Conservation (phyloP, 2,329 filamentous ascomycete species). For the Davidsoniella neocaledoniae region DNA sequence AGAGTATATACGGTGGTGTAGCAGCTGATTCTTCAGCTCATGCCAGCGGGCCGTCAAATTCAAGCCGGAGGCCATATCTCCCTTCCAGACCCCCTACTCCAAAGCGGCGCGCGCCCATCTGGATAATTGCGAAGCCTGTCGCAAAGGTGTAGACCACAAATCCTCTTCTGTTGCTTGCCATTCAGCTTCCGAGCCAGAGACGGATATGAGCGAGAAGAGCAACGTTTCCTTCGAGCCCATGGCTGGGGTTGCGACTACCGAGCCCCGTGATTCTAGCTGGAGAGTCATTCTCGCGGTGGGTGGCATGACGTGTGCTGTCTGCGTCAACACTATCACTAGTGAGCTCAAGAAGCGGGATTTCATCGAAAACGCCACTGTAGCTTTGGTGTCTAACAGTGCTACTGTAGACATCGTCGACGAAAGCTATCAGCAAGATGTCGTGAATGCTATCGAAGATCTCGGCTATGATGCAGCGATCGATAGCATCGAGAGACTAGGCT, state of each 20-base stretch:
- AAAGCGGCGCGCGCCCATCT: conserved; percentile 18
- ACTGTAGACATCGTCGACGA: conserved; percentile 35
- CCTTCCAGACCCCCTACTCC: conserved; percentile 10
- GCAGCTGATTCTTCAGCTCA: not conserved
- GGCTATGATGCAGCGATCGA: conserved; percentile 50
- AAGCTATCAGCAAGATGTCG: conserved; percentile 20
- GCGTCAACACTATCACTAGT: conserved; percentile 44
- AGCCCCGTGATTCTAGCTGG: conserved; percentile 20
- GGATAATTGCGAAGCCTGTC: conserved; percentile 24
- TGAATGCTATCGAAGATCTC: conserved; percentile 38
- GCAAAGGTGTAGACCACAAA: conserved; percentile 11
- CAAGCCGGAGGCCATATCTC: conserved; percentile 4
- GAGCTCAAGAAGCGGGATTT: conserved; percentile 33
- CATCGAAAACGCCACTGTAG: conserved; percentile 41
- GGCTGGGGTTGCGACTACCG: conserved; percentile 3
- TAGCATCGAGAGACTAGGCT: conserved; percentile 26
- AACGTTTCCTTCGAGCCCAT: conserved; percentile 3
- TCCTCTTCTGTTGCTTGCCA: too few relatives aligned
- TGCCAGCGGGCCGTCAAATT: not conserved
- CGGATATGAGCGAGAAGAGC: not conserved
- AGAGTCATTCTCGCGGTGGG: conserved; percentile 41
- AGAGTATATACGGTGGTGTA: not conserved
- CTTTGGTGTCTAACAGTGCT: conserved; percentile 51
- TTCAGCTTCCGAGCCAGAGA: not conserved
- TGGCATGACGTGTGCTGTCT: conserved; percentile 61